Percentiles rank a stretch among this genome's conserved stretches.
These are phyloP conservation scores for Phytophthora hybrid DNA, from an alignment of 352 stramenopile genomes.

Conservation along the genomic window DNA sequence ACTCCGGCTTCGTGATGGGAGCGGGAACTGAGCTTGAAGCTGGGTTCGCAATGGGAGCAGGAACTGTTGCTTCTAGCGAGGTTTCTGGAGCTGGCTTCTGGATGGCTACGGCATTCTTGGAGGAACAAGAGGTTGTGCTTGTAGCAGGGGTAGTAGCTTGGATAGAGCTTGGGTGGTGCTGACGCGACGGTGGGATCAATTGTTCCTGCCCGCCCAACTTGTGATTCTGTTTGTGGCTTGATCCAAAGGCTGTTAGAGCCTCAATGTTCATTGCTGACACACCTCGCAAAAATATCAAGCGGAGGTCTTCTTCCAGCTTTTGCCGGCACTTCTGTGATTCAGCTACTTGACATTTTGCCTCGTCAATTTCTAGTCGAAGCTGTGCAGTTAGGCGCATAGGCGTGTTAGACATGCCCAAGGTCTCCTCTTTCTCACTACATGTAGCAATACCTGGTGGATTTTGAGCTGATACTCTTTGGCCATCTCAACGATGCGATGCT, in stretches of 20 bases:
- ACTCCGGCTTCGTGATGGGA: not conserved
- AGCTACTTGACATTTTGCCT: slow-evolving; percentile 40
- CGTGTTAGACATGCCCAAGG: not conserved
- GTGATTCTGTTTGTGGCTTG: slow-evolving; percentile 46
- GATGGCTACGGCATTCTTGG: not conserved
- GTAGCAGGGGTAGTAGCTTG: slow-evolving; percentile 2
- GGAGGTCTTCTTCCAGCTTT: slow-evolving; percentile 68
- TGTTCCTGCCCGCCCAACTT: slow-evolving; percentile 12
- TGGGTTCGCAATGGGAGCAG: not conserved
- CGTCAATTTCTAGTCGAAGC: slow-evolving; percentile 56
- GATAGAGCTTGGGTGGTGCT: slow-evolving; percentile 1
- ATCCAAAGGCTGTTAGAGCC: slow-evolving; percentile 66
- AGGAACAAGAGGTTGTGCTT: not conserved
- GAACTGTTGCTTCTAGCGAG: not conserved
- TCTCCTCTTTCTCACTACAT: not conserved
- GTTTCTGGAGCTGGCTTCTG: not conserved
- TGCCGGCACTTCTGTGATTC: slow-evolving; percentile 52
- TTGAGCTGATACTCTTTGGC: slow-evolving; percentile 53
- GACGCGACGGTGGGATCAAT: slow-evolving; percentile 6
- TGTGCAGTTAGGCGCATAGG: slow-evolving; percentile 14
- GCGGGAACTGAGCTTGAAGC: not conserved
- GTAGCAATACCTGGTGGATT: slow-evolving; percentile 42
- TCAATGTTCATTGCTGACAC: slow-evolving; percentile 87
- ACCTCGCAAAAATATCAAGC: slow-evolving; percentile 71
- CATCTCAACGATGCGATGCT: slow-evolving; percentile 35